phyloP scores from a whole-genome alignment of 2,329 filamentous ascomycete genomes.

The Lasiodiplodia sp. region DNA sequence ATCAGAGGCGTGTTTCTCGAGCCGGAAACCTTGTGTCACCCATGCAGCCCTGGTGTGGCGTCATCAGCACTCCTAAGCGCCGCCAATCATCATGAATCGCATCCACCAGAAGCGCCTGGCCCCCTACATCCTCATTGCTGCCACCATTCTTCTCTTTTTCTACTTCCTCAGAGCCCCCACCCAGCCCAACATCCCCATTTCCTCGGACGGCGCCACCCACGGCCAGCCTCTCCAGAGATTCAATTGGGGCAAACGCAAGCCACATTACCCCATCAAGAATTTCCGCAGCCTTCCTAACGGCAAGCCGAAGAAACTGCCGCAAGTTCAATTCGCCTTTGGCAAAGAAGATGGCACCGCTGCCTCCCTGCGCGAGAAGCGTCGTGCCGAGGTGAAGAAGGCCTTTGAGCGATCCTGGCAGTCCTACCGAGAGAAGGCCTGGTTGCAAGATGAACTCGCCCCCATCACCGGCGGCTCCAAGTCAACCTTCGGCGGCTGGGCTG shows the following conservation, averaged over 20 bases:
- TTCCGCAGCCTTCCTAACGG: slow-evolving; percentile 48
- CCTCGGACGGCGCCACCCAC: slow-evolving; percentile 32
- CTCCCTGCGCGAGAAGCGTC: slow-evolving; percentile 44
- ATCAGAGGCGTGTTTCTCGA: not conserved
- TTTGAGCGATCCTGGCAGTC: slow-evolving; percentile 55
- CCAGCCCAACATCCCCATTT: slow-evolving; percentile 33
- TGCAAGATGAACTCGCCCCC: slow-evolving; percentile 57
- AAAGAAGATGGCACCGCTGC: slow-evolving; percentile 43
- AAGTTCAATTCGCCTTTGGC: slow-evolving; percentile 53
- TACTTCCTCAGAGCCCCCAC: slow-evolving; percentile 46
- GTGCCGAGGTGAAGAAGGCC: slow-evolving; percentile 49
- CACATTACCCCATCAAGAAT: slow-evolving; percentile 49
- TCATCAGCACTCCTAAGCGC: slow-evolving; percentile 14
- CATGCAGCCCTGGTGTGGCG: not conserved
- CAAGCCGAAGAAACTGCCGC: slow-evolving; percentile 48
- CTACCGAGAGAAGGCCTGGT: slow-evolving; percentile 56
- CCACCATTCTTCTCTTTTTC: slow-evolving; percentile 46
- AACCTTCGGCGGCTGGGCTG: slow-evolving; percentile 57
- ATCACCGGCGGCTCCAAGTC: slow-evolving; percentile 51
- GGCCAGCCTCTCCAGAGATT: slow-evolving; percentile 34
- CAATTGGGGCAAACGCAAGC: slow-evolving; percentile 50
- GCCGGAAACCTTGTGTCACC: not conserved
- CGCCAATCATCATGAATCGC: slow-evolving; percentile 44
- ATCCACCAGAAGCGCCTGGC: slow-evolving; percentile 44
- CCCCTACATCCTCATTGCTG: slow-evolving; percentile 44